Evolutionary conservation across 2,329 filamentous ascomycete species (phyloP).

Genomic region (Macrophomina pseudophaseolina): DNA sequence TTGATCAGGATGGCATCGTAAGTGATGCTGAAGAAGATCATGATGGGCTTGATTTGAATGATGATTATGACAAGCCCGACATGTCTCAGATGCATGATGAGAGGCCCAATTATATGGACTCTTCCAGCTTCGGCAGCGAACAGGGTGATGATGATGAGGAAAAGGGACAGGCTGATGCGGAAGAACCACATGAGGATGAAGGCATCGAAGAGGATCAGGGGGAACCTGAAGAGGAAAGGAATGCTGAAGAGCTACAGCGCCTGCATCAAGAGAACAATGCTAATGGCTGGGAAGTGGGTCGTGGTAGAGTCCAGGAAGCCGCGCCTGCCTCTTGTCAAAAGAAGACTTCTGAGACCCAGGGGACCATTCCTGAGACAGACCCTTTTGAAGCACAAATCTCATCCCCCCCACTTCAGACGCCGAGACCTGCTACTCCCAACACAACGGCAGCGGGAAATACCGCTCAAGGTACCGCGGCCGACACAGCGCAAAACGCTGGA

Average conservation of each 20-base stretch:
- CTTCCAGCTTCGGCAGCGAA: slow-evolving; percentile 3
- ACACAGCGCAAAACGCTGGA: neutral
- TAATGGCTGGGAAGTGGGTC: too few species aligned
- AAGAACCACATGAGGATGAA: neutral
- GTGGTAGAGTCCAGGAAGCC: too few species aligned
- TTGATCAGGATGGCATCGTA: neutral
- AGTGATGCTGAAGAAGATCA: neutral
- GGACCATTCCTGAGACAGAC: slow-evolving; percentile 21
- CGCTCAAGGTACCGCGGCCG: neutral
- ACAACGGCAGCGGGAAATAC: neutral
- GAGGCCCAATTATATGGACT: slow-evolving; percentile 14
- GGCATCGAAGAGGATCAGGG: neutral
- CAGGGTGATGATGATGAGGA: slow-evolving; percentile 8
- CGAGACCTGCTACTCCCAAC: neutral
- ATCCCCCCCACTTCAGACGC: neutral
- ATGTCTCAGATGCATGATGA: slow-evolving; percentile 16
- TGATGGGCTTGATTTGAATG: slow-evolving; percentile 1
- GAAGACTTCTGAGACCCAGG: neutral
- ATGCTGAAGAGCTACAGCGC: neutral
- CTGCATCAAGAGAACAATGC: neutral
- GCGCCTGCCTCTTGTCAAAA: too few species aligned
- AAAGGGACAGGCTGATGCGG: neutral
- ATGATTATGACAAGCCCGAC: slow-evolving; percentile 26
- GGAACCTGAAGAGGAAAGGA: neutral
- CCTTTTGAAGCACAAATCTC: neutral